Evolutionary conservation across 805 yeast species (phyloP), one percentile per base, ranked within the genome.

Genomic region (Myxozyma mucilagina): DNA sequence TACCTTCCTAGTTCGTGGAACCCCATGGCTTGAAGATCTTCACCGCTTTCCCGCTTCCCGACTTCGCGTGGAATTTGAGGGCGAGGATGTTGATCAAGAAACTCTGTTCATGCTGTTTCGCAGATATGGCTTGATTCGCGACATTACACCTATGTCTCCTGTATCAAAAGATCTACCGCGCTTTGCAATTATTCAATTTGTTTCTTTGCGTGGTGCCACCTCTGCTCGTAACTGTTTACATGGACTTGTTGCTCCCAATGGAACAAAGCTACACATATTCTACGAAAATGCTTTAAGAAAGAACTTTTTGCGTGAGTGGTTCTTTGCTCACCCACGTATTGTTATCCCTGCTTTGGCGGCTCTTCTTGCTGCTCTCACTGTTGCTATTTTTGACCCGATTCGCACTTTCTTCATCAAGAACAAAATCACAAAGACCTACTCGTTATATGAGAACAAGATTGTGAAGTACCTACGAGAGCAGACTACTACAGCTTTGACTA

Each of bases 11-110:
- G 97, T 94, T 0, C 86, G 87, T 68, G 99, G 99, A 63, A 78
- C 82, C 1, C 99, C 99, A 0, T 93, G 97, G 97, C 87, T 94
- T 62, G 98, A 93, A 75, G 99, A 94, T 72, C 78, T 94, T 72
- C 82, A 89, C 68, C 76, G 97, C 63, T 82, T 80, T 65, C 96
- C 96, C 8, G 84, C 87, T 56, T 75, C 80, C 8, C 78, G 79
- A 13, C 74, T 94, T 29, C 81, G 82, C 57, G 84, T 93, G 4
- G 79, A 80, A 32, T 92, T 87, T 71, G 90, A 87, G 66, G 97
- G 97, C 1, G 84, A 85, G 0, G 63, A 59, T 32, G 79, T 93
- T 60, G 81, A 87, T 0, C 96, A 90, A 65, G 97, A 92, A 73
- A 87, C 86, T 56, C 72, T 92, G 55, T 93, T 92, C 68, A 81